A percentile compares a stretch with the other conserved stretches of the same genome.
These are phyloP conservation scores for Bothriochloa decipiens DNA, from an alignment of 176 grass and related monocot genomes.

Conservation along the genomic window DNA sequence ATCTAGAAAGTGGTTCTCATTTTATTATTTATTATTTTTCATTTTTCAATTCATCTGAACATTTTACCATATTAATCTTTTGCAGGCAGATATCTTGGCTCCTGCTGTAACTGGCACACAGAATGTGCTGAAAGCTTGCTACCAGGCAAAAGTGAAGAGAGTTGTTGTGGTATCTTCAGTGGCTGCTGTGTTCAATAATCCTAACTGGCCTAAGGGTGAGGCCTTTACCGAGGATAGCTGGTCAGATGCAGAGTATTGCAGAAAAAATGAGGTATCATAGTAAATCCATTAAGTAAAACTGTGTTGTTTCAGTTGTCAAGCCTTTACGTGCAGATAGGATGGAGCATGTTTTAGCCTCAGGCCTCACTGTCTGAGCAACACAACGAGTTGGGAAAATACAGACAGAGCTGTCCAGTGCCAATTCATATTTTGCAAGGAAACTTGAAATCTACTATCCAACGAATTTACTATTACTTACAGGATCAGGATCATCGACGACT, in stretches of 20 bases:
- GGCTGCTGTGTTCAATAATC: conserved; percentile 47
- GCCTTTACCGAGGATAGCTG: conserved; percentile 69
- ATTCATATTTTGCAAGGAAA: background rate
- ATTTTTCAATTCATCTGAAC: too few relatives aligned
- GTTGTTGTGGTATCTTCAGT: conserved; percentile 74
- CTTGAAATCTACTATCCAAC: background rate
- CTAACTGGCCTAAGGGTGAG: conserved; percentile 65
- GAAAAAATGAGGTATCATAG: conserved; percentile 37
- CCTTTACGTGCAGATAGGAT: background rate
- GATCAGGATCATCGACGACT: background rate
- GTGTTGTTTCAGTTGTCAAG: background rate
- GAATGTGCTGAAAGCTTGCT: conserved; percentile 75
- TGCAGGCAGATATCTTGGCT: conserved; percentile 60
- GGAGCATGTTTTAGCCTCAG: background rate
- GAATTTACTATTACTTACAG: background rate
- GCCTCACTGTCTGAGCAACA: background rate
- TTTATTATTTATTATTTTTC: too few relatives aligned
- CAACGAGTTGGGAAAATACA: background rate
- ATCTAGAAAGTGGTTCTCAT: too few relatives aligned
- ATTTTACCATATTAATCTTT: background rate
- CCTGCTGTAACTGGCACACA: conserved; percentile 76
- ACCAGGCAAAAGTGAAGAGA: conserved; percentile 65
- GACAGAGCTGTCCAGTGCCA: background rate
- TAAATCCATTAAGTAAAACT: background rate
- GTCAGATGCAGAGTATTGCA: conserved; percentile 64